phyloP scores from a whole-genome alignment of 1,139 yeast species.

The Saccharomyces hybrid region DNA sequence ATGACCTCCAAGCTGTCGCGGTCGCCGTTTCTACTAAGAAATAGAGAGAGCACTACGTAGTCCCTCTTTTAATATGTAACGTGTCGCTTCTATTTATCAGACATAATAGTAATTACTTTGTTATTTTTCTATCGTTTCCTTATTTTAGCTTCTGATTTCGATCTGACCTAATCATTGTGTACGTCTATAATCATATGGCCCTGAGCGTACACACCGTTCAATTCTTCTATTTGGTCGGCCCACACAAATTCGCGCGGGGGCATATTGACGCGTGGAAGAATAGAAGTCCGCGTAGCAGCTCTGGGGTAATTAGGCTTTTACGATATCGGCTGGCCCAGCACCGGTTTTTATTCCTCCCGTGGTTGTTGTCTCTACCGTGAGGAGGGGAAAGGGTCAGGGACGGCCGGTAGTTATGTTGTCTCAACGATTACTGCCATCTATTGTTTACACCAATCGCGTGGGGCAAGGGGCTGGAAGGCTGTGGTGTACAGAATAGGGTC shows the following conservation, averaged over 20 bases:
- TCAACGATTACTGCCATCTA: not conserved
- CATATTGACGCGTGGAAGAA: not conserved
- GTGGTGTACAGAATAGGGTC: not conserved
- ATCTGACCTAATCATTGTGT: not conserved
- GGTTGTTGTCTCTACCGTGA: not conserved
- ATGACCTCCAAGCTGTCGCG: slow-evolving; percentile 94
- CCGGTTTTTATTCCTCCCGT: not conserved
- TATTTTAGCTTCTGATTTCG: not conserved
- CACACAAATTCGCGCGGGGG: not conserved
- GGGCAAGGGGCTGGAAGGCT: not conserved
- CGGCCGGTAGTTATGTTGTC: not conserved
- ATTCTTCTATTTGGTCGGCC: not conserved
- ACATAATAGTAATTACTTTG: not conserved
- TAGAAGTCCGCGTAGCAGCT: not conserved
- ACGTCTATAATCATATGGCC: not conserved
- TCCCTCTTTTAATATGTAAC: not conserved
- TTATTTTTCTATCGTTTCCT: too few species aligned
- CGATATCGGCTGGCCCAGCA: not conserved
- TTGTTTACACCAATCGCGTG: not conserved
- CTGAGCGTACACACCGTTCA: not conserved
- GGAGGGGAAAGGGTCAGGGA: not conserved
- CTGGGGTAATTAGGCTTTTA: not conserved
- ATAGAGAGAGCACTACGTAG: not conserved
- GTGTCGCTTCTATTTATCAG: not conserved
- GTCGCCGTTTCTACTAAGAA: slow-evolving; percentile 64